Percentiles rank a stretch among this genome's conserved stretches.
phyloP scores from a whole-genome alignment of 306 rosid genomes.

The Lathyrus tuberosus region DNA sequence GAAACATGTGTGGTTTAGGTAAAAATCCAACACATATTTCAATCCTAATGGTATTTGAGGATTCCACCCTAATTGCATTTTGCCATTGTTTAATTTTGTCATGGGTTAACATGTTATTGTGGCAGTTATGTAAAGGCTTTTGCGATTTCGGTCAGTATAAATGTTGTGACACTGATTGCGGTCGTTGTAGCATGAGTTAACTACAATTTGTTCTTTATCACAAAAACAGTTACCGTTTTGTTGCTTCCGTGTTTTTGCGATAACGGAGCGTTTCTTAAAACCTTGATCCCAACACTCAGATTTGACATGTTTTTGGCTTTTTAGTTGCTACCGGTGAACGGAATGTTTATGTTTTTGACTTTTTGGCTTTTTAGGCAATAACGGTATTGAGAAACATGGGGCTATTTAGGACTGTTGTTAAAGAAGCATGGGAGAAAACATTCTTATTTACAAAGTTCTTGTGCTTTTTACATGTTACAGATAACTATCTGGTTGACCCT shows the following conservation, averaged over 20 bases:
- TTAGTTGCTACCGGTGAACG: not conserved
- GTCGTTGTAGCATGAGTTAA: not conserved
- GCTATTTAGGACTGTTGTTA: constrained; percentile 22
- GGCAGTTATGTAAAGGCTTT: too few relatives aligned
- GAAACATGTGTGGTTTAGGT: not conserved
- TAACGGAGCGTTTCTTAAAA: too few relatives aligned
- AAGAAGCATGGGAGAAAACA: constrained; percentile 43
- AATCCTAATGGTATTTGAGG: not conserved
- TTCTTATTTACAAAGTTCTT: constrained; percentile 34
- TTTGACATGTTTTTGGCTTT: constrained; percentile 13
- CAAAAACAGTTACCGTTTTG: too few relatives aligned
- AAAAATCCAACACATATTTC: not conserved
- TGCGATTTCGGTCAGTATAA: too few relatives aligned
- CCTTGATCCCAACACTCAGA: not conserved
- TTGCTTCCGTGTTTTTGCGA: too few relatives aligned
- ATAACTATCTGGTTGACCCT: constrained; percentile 42
- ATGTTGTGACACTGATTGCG: not conserved
- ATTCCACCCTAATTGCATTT: not conserved
- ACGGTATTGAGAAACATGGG: constrained; percentile 26
- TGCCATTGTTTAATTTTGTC: not conserved
- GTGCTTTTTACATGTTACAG: constrained; percentile 55
- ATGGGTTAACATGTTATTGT: not conserved
- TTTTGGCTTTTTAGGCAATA: constrained; percentile 3
- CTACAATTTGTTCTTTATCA: not conserved
- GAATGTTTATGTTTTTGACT: not conserved